These are phyloP conservation scores for Boletus huronensis DNA, from an alignment of 768 basidiomycete genomes.

Conservation along the genomic window DNA sequence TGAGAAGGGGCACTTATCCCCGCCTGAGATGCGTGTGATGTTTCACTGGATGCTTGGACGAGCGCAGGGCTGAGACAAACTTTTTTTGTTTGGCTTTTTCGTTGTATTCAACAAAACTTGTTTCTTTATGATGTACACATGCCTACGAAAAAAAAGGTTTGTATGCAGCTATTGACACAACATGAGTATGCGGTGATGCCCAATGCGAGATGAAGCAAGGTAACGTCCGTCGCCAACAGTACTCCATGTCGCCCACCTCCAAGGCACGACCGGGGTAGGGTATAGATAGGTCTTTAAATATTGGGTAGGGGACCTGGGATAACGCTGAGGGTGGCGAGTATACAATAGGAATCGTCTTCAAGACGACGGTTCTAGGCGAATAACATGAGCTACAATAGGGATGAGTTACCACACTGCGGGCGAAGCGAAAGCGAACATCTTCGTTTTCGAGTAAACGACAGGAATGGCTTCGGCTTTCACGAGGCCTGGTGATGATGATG, in stretches of 20 bases:
- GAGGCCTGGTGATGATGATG: constrained; percentile 36
- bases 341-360: constrained; percentile 28
- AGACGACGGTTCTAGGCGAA: constrained; percentile 28
- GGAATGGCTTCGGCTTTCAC: constrained; percentile 21
- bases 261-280: constrained; percentile 16
- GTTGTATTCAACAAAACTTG: constrained; percentile 29
- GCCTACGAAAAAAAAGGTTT: constrained; percentile 25
- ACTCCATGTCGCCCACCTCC: constrained; percentile 27
- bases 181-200: constrained; percentile 32
- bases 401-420: constrained; percentile 55
- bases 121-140: constrained; percentile 35
- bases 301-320: constrained; percentile 4
- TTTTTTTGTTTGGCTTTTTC: not conserved
- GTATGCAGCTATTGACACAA: constrained; percentile 38
- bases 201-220: constrained; percentile 31
- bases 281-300: constrained; percentile 38
- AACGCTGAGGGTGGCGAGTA: constrained; percentile 12
- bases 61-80: not conserved
- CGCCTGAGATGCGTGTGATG: not conserved
- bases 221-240: constrained; percentile 13
- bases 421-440: constrained; percentile 64
- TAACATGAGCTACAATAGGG: constrained; percentile 22
- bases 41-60: constrained; percentile 3
- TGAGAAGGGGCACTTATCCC: constrained; percentile 5
- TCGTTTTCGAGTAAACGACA: constrained; percentile 42